Evolutionary conservation across 768 basidiomycete genomes (phyloP).

Genomic region (Rhodotorula babjevae): DNA sequence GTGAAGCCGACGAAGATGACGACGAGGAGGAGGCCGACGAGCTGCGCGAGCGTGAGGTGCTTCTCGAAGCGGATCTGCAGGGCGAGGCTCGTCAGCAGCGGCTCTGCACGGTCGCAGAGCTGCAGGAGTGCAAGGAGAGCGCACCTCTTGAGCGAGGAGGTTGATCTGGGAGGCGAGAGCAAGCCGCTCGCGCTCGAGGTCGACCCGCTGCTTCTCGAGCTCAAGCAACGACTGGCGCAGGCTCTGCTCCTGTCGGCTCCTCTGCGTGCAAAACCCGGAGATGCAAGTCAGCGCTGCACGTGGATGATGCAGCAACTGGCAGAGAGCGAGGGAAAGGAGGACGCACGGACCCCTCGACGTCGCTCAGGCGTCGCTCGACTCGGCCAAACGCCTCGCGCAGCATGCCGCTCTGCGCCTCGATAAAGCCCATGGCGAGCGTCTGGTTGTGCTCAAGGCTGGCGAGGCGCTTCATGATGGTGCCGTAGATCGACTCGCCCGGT

Average conservation of each 20-base stretch:
- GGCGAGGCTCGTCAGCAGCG: not conserved
- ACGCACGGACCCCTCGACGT: slow-evolving; percentile 45
- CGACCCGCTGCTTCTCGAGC: slow-evolving; percentile 63
- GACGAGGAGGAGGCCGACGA: slow-evolving; percentile 74
- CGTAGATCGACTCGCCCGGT: slow-evolving; percentile 83
- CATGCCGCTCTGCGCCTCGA: slow-evolving; percentile 78
- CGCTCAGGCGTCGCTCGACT: slow-evolving; percentile 70
- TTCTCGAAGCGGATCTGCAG: slow-evolving; percentile 76
- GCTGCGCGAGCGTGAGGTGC: slow-evolving; percentile 78
- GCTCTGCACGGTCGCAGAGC: not conserved
- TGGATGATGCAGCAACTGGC: not conserved
- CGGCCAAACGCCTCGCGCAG: slow-evolving; percentile 69
- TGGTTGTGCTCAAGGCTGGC: slow-evolving; percentile 79
- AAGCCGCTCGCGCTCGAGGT: slow-evolving; percentile 65
- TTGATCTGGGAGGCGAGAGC: slow-evolving; percentile 68
- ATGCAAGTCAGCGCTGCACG: not conserved
- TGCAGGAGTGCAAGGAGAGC: slow-evolving; percentile 4
- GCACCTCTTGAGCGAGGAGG: slow-evolving; percentile 73
- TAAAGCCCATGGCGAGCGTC: slow-evolving; percentile 73
- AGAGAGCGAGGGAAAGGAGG: not conserved
- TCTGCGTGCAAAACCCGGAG: slow-evolving; percentile 48
- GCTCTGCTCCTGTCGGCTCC: slow-evolving; percentile 64
- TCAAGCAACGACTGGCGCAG: slow-evolving; percentile 63
- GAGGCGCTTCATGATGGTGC: slow-evolving; percentile 90
- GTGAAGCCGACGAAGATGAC: slow-evolving; percentile 82